Base-by-base conservation (phyloP, 768 basidiomycete species). In the Lentinula lateritia region DNA sequence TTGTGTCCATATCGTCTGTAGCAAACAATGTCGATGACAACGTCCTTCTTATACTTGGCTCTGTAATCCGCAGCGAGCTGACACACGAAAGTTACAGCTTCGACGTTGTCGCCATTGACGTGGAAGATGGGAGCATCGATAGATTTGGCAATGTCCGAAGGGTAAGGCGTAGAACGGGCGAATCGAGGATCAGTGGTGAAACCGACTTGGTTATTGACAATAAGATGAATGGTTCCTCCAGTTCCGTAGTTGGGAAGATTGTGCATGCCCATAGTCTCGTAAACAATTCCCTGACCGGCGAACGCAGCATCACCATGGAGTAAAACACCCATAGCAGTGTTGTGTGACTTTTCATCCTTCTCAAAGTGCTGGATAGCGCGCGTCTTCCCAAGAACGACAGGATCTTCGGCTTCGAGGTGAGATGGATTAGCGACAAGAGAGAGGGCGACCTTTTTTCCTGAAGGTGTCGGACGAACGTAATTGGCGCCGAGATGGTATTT, bases 1-100 rank as follows among this genome's bases (percentile, higher is more conserved):
- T 99, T 99, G 78, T 99, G 97, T n/a, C 97, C 97, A 71, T 98
- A 87, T 59, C 95, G 93, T 65, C 97, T 92, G 79, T 98, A 99
- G 78, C 97, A 99, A 61, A 99, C 95, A 61, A 99, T 93, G 74
- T 99, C 96, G 63, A 99, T 78, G 69, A 99, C 96, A 64, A 99
- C 96, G 72, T 99, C 97, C 79, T 92, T 95, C 83, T 96, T 97
- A 83, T 88, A 99, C 76, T 94, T 96, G 66, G 96, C 95, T 54
- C 96, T 89, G 77, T 93, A 99, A 73, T 99, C 96, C 35, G 96
- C 96, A 32, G 96, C 97, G 60, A 99, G 88, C 69, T 96, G 95
- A 76, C 93, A 96, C 43, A 99, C 96, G 70, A 95, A 99, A 73
- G 92, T 98, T 73, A 99, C 95, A 20, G 96, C 96, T 75, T 99